Evolutionary conservation across 1,284 basidiomycete genomes (phyloP).

Genomic region (Papiliotrema fonsecae): DNA sequence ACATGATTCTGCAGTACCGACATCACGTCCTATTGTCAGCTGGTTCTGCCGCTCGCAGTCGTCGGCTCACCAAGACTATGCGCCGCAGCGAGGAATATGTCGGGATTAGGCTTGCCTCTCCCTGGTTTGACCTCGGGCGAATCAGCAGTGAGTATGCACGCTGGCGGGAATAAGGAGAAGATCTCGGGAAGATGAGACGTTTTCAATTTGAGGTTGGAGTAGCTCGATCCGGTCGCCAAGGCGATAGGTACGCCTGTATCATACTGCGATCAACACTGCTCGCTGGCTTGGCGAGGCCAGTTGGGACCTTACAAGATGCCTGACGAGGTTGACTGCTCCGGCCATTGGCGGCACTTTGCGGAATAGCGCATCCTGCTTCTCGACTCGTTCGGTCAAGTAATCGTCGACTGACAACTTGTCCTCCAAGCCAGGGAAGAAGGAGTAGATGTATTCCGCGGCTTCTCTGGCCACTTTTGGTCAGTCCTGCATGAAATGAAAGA

Average conservation of each 20-base stretch:
- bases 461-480: slow-evolving; percentile 23
- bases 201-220: slow-evolving; percentile 34
- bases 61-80: slow-evolving; percentile 33
- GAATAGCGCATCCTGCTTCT: slow-evolving; percentile 41
- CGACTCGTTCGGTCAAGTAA: slow-evolving; percentile 40
- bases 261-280: slow-evolving; percentile 25
- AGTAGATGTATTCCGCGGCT: slow-evolving; percentile 40
- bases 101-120: slow-evolving; percentile 45
- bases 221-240: slow-evolving; percentile 45
- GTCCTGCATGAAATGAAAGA: background rate
- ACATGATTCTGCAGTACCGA: slow-evolving; percentile 36
- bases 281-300: background rate
- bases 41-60: background rate
- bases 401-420: slow-evolving; percentile 42
- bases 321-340: slow-evolving; percentile 42
- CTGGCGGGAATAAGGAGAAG: slow-evolving; percentile 42
- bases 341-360: slow-evolving; percentile 42
- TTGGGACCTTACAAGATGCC: slow-evolving; percentile 32
- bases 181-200: slow-evolving; percentile 47
- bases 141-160: slow-evolving; percentile 43
- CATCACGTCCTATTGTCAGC: slow-evolving; percentile 31
- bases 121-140: slow-evolving; percentile 42
- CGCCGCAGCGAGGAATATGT: slow-evolving; percentile 49
- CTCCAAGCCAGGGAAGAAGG: slow-evolving; percentile 38
- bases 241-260: slow-evolving; percentile 45